Evolutionary conservation across 1,284 basidiomycete species (phyloP).

Genomic region (Fomitopsis schrenkii): DNA sequence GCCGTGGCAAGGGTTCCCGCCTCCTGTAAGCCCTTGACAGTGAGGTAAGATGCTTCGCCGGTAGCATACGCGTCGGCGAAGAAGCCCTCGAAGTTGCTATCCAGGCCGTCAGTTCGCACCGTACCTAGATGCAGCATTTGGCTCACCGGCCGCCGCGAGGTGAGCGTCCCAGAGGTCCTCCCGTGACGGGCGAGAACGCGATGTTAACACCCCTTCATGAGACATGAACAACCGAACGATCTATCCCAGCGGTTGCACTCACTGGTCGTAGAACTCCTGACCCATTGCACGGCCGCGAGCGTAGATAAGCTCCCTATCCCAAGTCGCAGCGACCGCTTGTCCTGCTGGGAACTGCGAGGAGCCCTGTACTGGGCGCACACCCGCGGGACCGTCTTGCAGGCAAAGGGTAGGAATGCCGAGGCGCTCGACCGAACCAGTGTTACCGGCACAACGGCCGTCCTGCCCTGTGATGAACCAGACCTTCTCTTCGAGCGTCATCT

Average conservation of each 20-base stretch:
- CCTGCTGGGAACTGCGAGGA: not conserved
- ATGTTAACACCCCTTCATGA: not conserved
- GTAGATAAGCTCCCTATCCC: not conserved
- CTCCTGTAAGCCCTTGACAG: not conserved
- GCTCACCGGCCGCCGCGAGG: not conserved
- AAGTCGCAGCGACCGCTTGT: not conserved
- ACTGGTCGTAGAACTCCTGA: not conserved
- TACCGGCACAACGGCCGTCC: not conserved
- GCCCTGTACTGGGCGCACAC: not conserved
- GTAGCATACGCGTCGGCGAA: not conserved
- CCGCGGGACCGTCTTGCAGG: not conserved
- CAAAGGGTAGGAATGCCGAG: not conserved
- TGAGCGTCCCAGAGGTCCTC: not conserved
- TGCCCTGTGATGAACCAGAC: not conserved
- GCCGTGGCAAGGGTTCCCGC: not conserved
- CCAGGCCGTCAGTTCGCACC: too few relatives aligned
- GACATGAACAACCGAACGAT: not conserved
- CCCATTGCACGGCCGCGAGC: not conserved
- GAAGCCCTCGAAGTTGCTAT: not conserved
- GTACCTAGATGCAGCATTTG: not conserved
- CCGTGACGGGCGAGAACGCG: not conserved
- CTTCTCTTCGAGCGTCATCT: conserved; percentile 1
- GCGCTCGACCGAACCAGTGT: not conserved
- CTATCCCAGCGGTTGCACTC: not conserved
- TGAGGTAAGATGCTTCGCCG: not conserved